These are phyloP conservation scores for Pichia sp. DNA, from an alignment of 1,139 yeast genomes.

Conservation along the genomic window DNA sequence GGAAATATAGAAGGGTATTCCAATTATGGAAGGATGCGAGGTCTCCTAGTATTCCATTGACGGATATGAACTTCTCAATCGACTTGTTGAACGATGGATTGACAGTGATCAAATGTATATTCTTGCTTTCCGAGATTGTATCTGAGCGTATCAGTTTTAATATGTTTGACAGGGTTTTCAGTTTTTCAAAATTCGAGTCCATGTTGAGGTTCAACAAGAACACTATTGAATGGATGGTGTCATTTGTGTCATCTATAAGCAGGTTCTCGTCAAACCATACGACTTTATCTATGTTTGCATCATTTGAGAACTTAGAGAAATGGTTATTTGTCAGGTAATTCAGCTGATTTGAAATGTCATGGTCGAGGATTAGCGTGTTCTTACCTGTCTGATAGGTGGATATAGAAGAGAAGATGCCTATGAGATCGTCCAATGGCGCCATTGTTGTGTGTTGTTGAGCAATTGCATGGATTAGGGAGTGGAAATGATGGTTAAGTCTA, in stretches of 20 bases:
- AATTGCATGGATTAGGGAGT: background rate
- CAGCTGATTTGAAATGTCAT: slow-evolving; percentile 8
- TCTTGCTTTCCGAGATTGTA: background rate
- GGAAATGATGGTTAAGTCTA: background rate
- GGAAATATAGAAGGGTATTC: slow-evolving; percentile 23
- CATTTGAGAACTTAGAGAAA: slow-evolving; percentile 12
- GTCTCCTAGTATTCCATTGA: slow-evolving; percentile 42
- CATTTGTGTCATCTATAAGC: background rate
- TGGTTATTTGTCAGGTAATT: slow-evolving; percentile 14
- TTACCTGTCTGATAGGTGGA: slow-evolving; percentile 7
- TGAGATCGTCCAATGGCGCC: slow-evolving; percentile 20
- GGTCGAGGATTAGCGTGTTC: slow-evolving; percentile 14
- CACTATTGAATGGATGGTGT: slow-evolving; percentile 5
- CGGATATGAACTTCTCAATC: slow-evolving; percentile 33
- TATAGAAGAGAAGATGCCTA: slow-evolving; percentile 21
- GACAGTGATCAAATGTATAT: slow-evolving; percentile 14
- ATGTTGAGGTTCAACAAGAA: slow-evolving; percentile 11
- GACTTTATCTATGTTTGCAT: slow-evolving; percentile 9
- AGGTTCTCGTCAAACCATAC: slow-evolving; percentile 6
- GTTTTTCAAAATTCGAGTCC: slow-evolving; percentile 4
- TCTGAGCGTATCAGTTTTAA: background rate
- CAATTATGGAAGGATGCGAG: slow-evolving; percentile 31
- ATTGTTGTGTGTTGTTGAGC: background rate
- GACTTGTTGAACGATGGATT: slow-evolving; percentile 24
- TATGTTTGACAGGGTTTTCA: background rate